Evolutionary conservation across 129 eudicot species (phyloP).

Genomic region (Cynara cardunculus): DNA sequence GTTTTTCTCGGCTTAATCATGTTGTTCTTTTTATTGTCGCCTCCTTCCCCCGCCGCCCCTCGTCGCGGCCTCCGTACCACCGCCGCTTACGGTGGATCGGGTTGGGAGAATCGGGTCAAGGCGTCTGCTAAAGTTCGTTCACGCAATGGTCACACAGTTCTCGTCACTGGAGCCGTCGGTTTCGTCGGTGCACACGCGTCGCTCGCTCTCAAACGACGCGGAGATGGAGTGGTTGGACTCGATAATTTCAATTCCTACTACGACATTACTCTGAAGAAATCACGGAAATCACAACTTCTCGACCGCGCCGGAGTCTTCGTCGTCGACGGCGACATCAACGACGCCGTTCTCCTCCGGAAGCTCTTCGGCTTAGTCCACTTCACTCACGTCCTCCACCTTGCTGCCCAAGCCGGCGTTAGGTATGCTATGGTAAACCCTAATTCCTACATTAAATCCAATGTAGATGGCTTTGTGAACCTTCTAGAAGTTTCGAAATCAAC

Average conservation of each 20-base stretch:
- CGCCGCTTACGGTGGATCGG: slow-evolving; percentile 35
- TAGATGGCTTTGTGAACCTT: slow-evolving; percentile 53
- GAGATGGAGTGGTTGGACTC: slow-evolving; percentile 64
- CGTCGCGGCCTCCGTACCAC: slow-evolving; percentile 38
- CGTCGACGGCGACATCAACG: slow-evolving; percentile 54
- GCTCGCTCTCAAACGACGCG: slow-evolving; percentile 42
- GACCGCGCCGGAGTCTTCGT: slow-evolving; percentile 45
- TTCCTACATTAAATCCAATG: slow-evolving; percentile 45
- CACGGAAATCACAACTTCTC: slow-evolving; percentile 42
- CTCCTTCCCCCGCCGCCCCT: slow-evolving; percentile 35
- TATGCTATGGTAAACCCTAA: slow-evolving; percentile 68
- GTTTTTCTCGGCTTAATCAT: slow-evolving; percentile 40
- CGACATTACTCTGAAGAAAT: slow-evolving; percentile 40
- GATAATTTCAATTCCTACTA: slow-evolving; percentile 61
- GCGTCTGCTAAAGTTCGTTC: slow-evolving; percentile 48
- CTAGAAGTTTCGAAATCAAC: slow-evolving; percentile 49
- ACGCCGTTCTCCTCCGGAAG: slow-evolving; percentile 37
- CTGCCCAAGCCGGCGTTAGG: slow-evolving; percentile 72
- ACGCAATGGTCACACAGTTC: slow-evolving; percentile 36
- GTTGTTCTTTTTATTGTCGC: slow-evolving; percentile 35
- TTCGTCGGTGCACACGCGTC: slow-evolving; percentile 65
- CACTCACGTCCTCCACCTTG: slow-evolving; percentile 60
- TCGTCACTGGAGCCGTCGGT: slow-evolving; percentile 70
- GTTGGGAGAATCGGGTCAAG: slow-evolving; percentile 50
- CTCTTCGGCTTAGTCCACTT: slow-evolving; percentile 46